phyloP scores from a whole-genome alignment of 352 stramenopile genomes.

The Achlya hypogyna region DNA sequence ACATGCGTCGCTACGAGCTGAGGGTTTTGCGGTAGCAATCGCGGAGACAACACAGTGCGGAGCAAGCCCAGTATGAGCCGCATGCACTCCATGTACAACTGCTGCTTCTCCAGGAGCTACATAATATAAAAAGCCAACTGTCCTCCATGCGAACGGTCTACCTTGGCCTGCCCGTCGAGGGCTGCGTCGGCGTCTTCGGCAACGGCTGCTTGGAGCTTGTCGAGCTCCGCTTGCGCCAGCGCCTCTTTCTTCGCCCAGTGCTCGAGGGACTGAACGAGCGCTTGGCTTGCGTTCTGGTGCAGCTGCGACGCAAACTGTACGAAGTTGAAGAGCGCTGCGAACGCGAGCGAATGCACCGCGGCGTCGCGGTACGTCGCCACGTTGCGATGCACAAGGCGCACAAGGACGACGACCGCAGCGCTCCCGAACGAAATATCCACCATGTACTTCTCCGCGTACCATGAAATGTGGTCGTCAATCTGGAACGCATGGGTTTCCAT shows the following conservation, averaged over 20 bases:
- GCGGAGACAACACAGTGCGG: slow-evolving; percentile 52
- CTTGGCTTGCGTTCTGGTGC: slow-evolving; percentile 64
- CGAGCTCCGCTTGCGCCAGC: slow-evolving; percentile 44
- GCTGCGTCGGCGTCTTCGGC: slow-evolving; percentile 1
- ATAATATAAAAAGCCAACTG: not conserved
- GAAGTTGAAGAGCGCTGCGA: slow-evolving; percentile 64
- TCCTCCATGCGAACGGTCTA: slow-evolving; percentile 33
- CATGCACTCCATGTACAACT: slow-evolving; percentile 71
- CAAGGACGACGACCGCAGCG: slow-evolving; percentile 71
- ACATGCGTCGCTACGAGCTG: slow-evolving; percentile 39
- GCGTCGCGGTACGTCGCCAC: slow-evolving; percentile 74
- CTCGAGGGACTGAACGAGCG: slow-evolving; percentile 52
- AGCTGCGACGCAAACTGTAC: slow-evolving; percentile 59
- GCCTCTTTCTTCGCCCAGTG: slow-evolving; percentile 70
- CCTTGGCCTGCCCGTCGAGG: slow-evolving; percentile 28
- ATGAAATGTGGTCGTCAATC: slow-evolving; percentile 49
- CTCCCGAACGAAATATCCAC: slow-evolving; percentile 63
- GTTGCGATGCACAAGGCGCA: slow-evolving; percentile 63
- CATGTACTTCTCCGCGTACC: slow-evolving; percentile 75
- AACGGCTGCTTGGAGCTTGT: slow-evolving; percentile 1
- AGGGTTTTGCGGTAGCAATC: slow-evolving; percentile 57
- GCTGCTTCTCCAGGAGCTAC: slow-evolving; percentile 8
- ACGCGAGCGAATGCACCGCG: slow-evolving; percentile 68
- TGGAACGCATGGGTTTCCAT: slow-evolving; percentile 28
- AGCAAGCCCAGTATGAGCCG: slow-evolving; percentile 54